These are phyloP conservation scores for Chlamydomonas schloesseri DNA, from an alignment of 139 green algal species.

Conservation along the genomic window DNA sequence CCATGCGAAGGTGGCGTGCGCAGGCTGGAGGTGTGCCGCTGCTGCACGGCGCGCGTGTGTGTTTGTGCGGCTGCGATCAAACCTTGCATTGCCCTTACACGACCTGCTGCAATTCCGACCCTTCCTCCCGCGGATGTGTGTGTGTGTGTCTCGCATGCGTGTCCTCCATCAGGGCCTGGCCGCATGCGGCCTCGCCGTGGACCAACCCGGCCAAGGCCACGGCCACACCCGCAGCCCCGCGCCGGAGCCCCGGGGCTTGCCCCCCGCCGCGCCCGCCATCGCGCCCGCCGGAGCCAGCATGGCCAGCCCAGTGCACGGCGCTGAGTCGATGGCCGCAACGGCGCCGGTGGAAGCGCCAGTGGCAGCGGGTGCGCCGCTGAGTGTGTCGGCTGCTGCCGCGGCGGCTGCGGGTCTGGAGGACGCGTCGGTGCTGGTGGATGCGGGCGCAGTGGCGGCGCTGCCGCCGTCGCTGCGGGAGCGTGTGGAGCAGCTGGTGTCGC, in stretches of 20 bases:
- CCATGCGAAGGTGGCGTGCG: no score
- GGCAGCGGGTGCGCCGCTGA: background rate
- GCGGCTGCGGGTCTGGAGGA: background rate
- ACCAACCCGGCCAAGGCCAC: background rate
- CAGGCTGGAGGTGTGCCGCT: no score
- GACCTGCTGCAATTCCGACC: no score
- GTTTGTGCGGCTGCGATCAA: no score
- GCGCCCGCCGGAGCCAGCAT: no score
- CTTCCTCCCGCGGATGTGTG: no score
- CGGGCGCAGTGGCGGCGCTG: constrained; percentile 35
- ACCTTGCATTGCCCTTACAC: no score
- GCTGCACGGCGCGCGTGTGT: no score
- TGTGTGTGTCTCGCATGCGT: no score
- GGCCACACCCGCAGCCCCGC: background rate
- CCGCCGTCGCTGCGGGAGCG: constrained; percentile 15
- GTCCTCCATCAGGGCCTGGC: background rate
- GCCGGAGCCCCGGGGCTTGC: background rate
- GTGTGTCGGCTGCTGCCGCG: background rate
- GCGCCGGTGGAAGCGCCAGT: background rate
- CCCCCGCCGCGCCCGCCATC: background rate
- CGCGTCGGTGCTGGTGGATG: constrained; percentile 22
- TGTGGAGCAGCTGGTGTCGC: constrained; percentile 25
- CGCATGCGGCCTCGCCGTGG: background rate
- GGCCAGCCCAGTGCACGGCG: no score
- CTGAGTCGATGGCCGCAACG: no score